Evolutionary conservation across 768 basidiomycete species (phyloP), one percentile per base, ranked within the genome.

Genomic region (Kwoniella bestiolae): DNA sequence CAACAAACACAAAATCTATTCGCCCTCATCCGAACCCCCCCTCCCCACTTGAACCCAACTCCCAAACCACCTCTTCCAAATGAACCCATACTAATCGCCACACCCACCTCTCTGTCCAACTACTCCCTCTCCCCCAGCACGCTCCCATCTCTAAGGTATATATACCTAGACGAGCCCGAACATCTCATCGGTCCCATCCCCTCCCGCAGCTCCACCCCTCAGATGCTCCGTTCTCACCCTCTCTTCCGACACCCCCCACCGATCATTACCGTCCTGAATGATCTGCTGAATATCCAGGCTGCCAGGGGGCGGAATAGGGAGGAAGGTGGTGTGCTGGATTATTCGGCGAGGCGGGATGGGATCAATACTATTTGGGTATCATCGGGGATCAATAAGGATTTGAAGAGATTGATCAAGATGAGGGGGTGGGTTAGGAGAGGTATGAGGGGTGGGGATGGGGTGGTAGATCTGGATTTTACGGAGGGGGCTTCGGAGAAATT

Each of bases 101-200:
- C 66, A 7, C 45, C 66, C 7, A 63, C 55, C 11, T 41, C 31
- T 26, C 41, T 68, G 4, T n/a, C 34, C 14, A 11, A 23, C 28
- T 62, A 60, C 53, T 45, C 62, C 23, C 25, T 56, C 9, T 52
- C 50, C 26, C 31, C 60, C 12, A 32, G 12, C 3, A 31, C 41
- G 5, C 34, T 63, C 12, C 25, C 44, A 6, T 25, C 3, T 14
- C n/a, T 68, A 26, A 41, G 28, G 8, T 29, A 63, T 28, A 63
- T 68, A 25, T 59, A 63, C 45, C 28, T 68, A 25, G 66, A 68
- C 23, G 66, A 68, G 32, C 66, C 66, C 3, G 66, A 68, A 26
- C 58, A 60, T 0, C 34, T 59, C 14, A 44, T 63, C 16, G 61
- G 61, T 21, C 50, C 61, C 3, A 44, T 68, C 8, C 66, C 66